Percentiles rank a stretch among this genome's conserved stretches.
These are phyloP conservation scores for Crithidia fasciculata DNA, from an alignment of 208 protist genomes.

Conservation along the genomic window DNA sequence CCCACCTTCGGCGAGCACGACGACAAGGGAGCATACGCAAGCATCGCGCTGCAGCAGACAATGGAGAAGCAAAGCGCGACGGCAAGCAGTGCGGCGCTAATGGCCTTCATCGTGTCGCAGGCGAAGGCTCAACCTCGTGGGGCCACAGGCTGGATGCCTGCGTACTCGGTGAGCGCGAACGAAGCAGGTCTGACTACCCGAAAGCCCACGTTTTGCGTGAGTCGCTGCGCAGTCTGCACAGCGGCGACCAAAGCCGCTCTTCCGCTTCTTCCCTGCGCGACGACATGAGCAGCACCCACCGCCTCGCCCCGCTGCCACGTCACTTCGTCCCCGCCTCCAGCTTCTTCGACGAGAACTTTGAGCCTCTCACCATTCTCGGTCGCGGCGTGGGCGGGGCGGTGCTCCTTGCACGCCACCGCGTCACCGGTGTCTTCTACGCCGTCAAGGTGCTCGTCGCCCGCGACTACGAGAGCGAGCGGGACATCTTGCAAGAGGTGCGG, in stretches of 20 bases:
- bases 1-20: neutral
- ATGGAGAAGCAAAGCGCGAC: no score
- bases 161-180: neutral
- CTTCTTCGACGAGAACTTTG: constrained; percentile 92
- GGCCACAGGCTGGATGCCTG: neutral
- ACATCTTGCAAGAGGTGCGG: constrained; percentile 74
- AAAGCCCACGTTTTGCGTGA: neutral
- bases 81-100: no score
- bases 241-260: constrained; percentile 8
- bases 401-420: constrained; percentile 75
- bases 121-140: neutral
- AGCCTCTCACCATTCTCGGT: constrained; percentile 69
- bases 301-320: constrained; percentile 15
- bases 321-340: constrained; percentile 32
- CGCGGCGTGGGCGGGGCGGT: constrained; percentile 73
- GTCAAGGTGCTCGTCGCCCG: constrained; percentile 82
- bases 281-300: constrained; percentile 19
- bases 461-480: constrained; percentile 68
- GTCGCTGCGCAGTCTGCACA: neutral
- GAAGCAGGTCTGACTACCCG: neutral
- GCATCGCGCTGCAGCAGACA: no score
- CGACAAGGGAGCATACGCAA: neutral
- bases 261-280: constrained; percentile 13
- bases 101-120: no score
- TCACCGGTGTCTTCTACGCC: constrained; percentile 86